phyloP scores from a whole-genome alignment of 1,284 basidiomycete genomes.

The Phellinidium pouzarii region DNA sequence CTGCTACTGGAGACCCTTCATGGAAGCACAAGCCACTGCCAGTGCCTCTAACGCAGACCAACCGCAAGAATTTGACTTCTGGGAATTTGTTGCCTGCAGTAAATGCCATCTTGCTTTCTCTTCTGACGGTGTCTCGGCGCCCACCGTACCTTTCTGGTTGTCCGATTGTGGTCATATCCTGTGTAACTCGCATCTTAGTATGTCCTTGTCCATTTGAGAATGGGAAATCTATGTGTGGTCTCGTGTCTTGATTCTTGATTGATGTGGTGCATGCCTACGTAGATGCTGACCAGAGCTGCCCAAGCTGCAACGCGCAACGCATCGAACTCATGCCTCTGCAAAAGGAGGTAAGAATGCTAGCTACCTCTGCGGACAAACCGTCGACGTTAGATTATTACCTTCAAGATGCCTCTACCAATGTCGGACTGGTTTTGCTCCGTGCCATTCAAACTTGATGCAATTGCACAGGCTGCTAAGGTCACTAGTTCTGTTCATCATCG shows the following conservation, averaged over 20 bases:
- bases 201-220: conserved; percentile 25
- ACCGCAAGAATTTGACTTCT: conserved; percentile 47
- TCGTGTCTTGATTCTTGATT: conserved; percentile 9
- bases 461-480: conserved; percentile 63
- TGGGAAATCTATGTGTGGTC: conserved; percentile 1
- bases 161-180: conserved; percentile 79
- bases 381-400: conserved; percentile 2
- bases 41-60: neutral
- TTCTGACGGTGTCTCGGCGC: conserved; percentile 39
- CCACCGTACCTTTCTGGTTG: conserved; percentile 70
- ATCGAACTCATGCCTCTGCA: conserved; percentile 68
- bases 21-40: conserved; percentile 6
- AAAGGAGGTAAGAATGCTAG: conserved; percentile 45
- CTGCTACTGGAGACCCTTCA: neutral
- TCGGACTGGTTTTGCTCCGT: conserved; percentile 68
- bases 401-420: conserved; percentile 70
- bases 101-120: conserved; percentile 60
- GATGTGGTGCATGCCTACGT: neutral
- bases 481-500: conserved; percentile 16
- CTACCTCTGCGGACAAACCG: neutral
- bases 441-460: conserved; percentile 50
- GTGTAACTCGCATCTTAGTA: conserved; percentile 77
- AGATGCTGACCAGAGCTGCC: conserved; percentile 69
- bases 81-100: conserved; percentile 69
- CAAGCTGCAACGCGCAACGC: conserved; percentile 51